A percentile compares a stretch with the other conserved stretches of the same genome.
Evolutionary conservation across 352 stramenopile species (phyloP).

Genomic region (Pythium sp.): DNA sequence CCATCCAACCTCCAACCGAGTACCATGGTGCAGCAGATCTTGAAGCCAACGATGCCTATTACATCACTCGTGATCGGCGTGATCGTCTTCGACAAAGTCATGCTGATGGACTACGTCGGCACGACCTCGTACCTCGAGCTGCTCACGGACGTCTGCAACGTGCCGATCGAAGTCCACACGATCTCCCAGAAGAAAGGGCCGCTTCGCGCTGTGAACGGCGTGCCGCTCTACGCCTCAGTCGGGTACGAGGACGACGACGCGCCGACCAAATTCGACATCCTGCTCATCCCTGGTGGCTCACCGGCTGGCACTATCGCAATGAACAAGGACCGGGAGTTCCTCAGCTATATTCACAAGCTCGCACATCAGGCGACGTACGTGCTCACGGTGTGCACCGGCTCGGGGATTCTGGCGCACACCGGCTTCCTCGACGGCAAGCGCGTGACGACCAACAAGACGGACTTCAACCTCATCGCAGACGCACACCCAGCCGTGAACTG

Average conservation of each 20-base stretch:
- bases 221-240: slow-evolving; percentile 19
- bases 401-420: slow-evolving; percentile 20
- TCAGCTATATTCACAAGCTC: slow-evolving; percentile 3
- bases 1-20: no score
- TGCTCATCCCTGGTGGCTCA: slow-evolving; percentile 9
- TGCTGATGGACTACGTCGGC: slow-evolving; percentile 51
- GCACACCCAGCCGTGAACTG: slow-evolving; percentile 16
- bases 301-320: neutral
- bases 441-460: slow-evolving; percentile 29
- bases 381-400: slow-evolving; percentile 25
- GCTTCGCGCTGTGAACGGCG: slow-evolving; percentile 3
- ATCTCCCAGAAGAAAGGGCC: slow-evolving; percentile 26
- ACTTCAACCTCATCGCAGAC: slow-evolving; percentile 8
- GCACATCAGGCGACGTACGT: slow-evolving; percentile 6
- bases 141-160: slow-evolving; percentile 28
- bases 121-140: slow-evolving; percentile 48
- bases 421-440: slow-evolving; percentile 25
- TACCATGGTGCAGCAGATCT: no score
- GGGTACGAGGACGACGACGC: slow-evolving; percentile 17
- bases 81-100: slow-evolving; percentile 45
- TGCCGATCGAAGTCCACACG: slow-evolving; percentile 41
- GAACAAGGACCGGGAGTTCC: slow-evolving; percentile 6
- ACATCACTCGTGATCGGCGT: slow-evolving; percentile 34
- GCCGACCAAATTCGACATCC: slow-evolving; percentile 13
- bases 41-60: neutral